These are phyloP conservation scores for Candida stauntonica DNA, from an alignment of 805 yeast genomes.

Conservation along the genomic window DNA sequence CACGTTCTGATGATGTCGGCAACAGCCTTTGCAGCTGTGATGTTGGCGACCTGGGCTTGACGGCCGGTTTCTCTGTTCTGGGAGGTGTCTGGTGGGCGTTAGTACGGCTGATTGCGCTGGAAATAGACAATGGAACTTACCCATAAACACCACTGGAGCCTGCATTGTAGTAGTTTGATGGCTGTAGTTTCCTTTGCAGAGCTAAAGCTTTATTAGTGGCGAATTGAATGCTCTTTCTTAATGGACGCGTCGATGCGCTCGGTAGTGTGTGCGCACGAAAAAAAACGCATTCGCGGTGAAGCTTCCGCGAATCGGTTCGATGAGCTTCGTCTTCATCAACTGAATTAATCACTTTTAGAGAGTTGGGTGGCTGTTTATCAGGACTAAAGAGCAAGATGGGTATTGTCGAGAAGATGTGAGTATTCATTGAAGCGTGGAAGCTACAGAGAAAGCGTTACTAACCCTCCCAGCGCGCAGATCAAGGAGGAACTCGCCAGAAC, in stretches of 20 bases:
- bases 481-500: conserved; percentile 81
- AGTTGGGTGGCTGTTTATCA: too few relatives aligned
- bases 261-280: not conserved
- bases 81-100: conserved; percentile 49
- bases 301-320: not conserved
- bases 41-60: conserved; percentile 93
- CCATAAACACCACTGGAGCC: conserved; percentile 81
- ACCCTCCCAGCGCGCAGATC: conserved; percentile 8
- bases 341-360: too few relatives aligned
- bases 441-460: not conserved
- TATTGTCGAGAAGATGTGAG: conserved; percentile 17
- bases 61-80: conserved; percentile 95
- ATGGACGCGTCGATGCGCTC: conserved; percentile 1
- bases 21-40: conserved; percentile 99
- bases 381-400: conserved; percentile 13
- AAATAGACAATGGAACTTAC: conserved; percentile 26
- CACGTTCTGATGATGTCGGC: conserved; percentile 97
- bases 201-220: too few relatives aligned
- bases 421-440: too few relatives aligned
- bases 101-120: conserved; percentile 1
- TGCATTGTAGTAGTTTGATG: conserved; percentile 44
- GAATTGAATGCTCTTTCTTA: not conserved
- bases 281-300: not conserved
- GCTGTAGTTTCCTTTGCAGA: too few relatives aligned
- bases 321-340: not conserved